Conservation (phyloP, 1,284 basidiomycete genomes). For the Apiotrichum montevideense region DNA sequence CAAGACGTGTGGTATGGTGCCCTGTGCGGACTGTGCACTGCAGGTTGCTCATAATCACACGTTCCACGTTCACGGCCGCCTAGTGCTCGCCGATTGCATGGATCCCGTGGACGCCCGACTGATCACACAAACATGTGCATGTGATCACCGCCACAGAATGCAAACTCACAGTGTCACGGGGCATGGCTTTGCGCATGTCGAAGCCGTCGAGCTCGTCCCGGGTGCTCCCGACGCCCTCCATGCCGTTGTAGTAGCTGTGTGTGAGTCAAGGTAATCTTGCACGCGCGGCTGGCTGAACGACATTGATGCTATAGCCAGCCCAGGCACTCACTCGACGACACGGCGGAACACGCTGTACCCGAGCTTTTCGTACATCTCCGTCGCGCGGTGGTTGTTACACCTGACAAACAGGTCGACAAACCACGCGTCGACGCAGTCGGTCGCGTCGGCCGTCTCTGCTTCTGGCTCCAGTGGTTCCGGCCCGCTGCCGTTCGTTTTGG, state of each 20-base stretch:
- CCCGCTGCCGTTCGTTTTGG: not conserved
- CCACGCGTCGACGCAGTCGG: slow-evolving; percentile 42
- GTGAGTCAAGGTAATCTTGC: not conserved
- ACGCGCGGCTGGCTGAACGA: too few species aligned
- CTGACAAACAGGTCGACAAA: slow-evolving; percentile 48
- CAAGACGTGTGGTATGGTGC: too few species aligned
- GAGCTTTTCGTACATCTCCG: slow-evolving; percentile 46
- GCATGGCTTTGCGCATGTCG: slow-evolving; percentile 47
- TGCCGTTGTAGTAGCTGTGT: slow-evolving; percentile 44
- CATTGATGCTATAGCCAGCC: not conserved
- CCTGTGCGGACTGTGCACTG: too few species aligned
- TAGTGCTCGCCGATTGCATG: too few species aligned
- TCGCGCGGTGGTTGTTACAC: slow-evolving; percentile 45
- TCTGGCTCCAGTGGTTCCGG: not conserved
- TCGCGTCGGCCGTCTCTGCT: not conserved
- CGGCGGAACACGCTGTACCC: slow-evolving; percentile 47
- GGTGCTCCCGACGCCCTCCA: slow-evolving; percentile 42
- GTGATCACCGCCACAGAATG: too few species aligned
- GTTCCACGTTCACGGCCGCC: too few species aligned
- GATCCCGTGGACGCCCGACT: too few species aligned
- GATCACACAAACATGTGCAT: too few species aligned
- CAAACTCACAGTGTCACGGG: slow-evolving; percentile 35
- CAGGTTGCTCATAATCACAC: too few species aligned
- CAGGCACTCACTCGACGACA: slow-evolving; percentile 45
- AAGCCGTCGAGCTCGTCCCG: slow-evolving; percentile 46